Evolutionary conservation across 257 asterid genomes (phyloP), one percentile per base, ranked within the genome.

Genomic region (Solanum lycopersicoides): DNA sequence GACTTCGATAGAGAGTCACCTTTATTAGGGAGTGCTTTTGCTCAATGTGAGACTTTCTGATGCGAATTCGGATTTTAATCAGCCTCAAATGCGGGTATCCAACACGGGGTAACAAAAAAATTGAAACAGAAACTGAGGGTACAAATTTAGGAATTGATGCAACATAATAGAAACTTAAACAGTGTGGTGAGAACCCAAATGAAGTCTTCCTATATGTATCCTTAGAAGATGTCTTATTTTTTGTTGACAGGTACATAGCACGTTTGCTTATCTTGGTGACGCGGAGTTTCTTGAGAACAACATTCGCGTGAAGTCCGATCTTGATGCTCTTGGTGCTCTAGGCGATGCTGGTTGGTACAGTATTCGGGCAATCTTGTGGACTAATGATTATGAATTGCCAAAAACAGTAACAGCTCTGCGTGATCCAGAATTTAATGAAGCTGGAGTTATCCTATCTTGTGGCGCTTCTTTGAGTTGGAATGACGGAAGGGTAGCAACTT

Each of bases 261-360:
- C 90, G 41, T 91, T 94, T 44, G 86, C 94, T 42, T 93, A 88
- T 28, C 88, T 88, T 12, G 94, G 87, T 21, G 82, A 77, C 8
- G 34, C 88, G 2, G 91, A 90, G 25, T 95, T 94, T 86, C 90
- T 92, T 1, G 88, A 94, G 84, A 93, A 91, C 23, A 92, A 95
- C 90, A 94, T 96, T 41, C 94, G 99, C 5, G 95, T 94, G 35
- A 91, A 93, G 83, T 92, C 96, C 0, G 94, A 93, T 84, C 98
- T 96, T n/a, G 98, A 96, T 86, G 92, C 97, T 23, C 97, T 92
- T 0, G 99, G 98, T 56, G 98, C 95, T 32, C 94, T 96, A 0
- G 98, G 98, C 5, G 98, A 95, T 32, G 82, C 44, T 0, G 98
- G 99, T 23, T 96, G 99, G 99, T 96, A 94, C 53, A 90, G 94